Conservation (phyloP, 1,139 yeast species). For the Candida glucosophila region DNA sequence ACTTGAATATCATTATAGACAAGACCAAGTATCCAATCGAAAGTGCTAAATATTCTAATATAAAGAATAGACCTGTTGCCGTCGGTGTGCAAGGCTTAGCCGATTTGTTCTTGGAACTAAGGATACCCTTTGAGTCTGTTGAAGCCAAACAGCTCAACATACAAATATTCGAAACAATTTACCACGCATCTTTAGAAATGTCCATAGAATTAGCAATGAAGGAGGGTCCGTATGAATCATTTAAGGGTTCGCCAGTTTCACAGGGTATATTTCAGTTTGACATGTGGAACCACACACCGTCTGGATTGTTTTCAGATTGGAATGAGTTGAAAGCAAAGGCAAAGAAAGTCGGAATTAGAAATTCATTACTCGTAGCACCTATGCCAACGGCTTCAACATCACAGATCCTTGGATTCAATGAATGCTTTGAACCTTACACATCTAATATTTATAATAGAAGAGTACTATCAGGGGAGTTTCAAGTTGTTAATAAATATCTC, state of each 20-base stretch:
- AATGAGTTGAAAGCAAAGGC: slow-evolving; percentile 53
- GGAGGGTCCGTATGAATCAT: slow-evolving; percentile 61
- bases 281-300: slow-evolving; percentile 70
- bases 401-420: slow-evolving; percentile 81
- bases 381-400: slow-evolving; percentile 96
- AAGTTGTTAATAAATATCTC: slow-evolving; percentile 50
- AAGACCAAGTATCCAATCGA: slow-evolving; percentile 71
- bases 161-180: slow-evolving; percentile 83
- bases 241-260: slow-evolving; percentile 76
- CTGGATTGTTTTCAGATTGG: slow-evolving; percentile 67
- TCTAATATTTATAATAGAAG: slow-evolving; percentile 53
- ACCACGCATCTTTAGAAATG: slow-evolving; percentile 78
- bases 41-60: slow-evolving; percentile 60
- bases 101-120: slow-evolving; percentile 67
- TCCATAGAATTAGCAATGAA: slow-evolving; percentile 64
- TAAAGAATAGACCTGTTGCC: slow-evolving; percentile 79
- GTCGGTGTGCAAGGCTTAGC: slow-evolving; percentile 89
- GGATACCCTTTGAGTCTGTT: slow-evolving; percentile 72
- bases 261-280: slow-evolving; percentile 73
- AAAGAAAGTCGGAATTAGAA: slow-evolving; percentile 60
- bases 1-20: slow-evolving; percentile 72
- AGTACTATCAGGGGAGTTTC: slow-evolving; percentile 55
- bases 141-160: slow-evolving; percentile 65
- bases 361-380: slow-evolving; percentile 80
- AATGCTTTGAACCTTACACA: slow-evolving; percentile 77